phyloP scores from a whole-genome alignment of 2,329 filamentous ascomycete genomes.

The Beauveria medogensis region DNA sequence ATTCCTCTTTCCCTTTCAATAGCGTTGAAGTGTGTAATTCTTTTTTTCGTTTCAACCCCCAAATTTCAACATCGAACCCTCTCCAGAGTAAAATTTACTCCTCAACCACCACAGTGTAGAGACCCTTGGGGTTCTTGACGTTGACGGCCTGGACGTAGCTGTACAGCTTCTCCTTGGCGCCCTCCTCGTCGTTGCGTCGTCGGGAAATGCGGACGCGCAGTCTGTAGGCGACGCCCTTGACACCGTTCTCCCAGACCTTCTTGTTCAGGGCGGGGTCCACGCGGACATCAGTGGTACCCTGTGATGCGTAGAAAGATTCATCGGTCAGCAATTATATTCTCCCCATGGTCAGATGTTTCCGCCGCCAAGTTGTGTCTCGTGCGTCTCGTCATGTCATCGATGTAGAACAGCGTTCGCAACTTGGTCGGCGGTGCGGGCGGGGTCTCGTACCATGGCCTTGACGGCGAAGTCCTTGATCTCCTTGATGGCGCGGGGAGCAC shows the following conservation, averaged over 20 bases:
- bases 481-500: constrained; percentile 97
- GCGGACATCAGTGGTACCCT: constrained; percentile 96
- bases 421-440: neutral
- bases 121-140: constrained; percentile 98
- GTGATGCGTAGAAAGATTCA: constrained; percentile 9
- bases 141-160: constrained; percentile 99
- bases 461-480: constrained; percentile 94
- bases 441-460: constrained; percentile 81
- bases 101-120: constrained; percentile 83
- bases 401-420: neutral
- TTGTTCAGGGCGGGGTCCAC: constrained; percentile 99
- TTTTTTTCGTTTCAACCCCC: constrained; percentile 13
- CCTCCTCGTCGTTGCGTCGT: constrained; percentile 99
- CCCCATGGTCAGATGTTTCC: neutral
- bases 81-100: constrained; percentile 28
- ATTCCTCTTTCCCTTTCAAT: constrained; percentile 1
- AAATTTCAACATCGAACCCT: neutral
- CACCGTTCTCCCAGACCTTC: constrained; percentile 99
- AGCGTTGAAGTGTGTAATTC: constrained; percentile 16
- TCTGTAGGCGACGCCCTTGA: constrained; percentile 98
- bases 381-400: neutral
- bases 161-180: constrained; percentile 99
- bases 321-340: constrained; percentile 8
- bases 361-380: neutral
- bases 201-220: constrained; percentile 97